phyloP scores from a whole-genome alignment of 2,329 filamentous ascomycete species.

The Sphaceloma murrayae region DNA sequence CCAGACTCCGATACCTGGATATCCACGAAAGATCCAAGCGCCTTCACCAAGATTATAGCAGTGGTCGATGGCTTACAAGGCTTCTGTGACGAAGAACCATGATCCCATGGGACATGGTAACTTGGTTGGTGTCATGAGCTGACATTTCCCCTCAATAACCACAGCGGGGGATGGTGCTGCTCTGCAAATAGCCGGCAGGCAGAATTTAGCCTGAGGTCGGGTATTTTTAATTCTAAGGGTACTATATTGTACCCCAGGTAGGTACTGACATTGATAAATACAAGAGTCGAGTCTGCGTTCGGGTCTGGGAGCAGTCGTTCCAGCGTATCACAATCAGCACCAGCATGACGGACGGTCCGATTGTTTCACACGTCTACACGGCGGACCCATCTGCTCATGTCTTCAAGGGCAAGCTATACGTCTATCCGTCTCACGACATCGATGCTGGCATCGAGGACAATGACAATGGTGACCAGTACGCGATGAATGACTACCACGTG shows the following conservation, averaged over 20 bases:
- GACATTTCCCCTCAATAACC: neutral
- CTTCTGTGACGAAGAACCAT: too few relatives aligned
- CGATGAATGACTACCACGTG: conserved; percentile 78
- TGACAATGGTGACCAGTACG: conserved; percentile 78
- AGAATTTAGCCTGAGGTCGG: conserved; percentile 11
- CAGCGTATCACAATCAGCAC: neutral
- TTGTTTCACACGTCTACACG: conserved; percentile 68
- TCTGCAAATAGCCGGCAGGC: conserved; percentile 3
- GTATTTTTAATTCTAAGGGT: too few relatives aligned
- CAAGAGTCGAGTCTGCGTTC: too few relatives aligned
- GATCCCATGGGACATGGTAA: too few relatives aligned
- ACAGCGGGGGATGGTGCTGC: neutral
- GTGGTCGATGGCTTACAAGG: too few relatives aligned
- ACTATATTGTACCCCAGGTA: too few relatives aligned
- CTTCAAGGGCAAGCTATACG: conserved; percentile 64
- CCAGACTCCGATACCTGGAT: too few relatives aligned
- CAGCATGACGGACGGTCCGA: conserved; percentile 21
- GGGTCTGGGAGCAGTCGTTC: too few relatives aligned
- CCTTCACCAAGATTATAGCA: too few relatives aligned
- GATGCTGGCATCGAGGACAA: conserved; percentile 66
- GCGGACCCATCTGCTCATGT: conserved; percentile 74
- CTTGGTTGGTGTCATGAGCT: neutral
- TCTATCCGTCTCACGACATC: conserved; percentile 73
- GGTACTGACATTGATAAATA: conserved; percentile 8
- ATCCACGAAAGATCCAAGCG: too few relatives aligned